Percentiles rank a stretch among this genome's conserved stretches.
Evolutionary conservation across 768 basidiomycete species (phyloP).

Genomic region (Cyathus striatus): DNA sequence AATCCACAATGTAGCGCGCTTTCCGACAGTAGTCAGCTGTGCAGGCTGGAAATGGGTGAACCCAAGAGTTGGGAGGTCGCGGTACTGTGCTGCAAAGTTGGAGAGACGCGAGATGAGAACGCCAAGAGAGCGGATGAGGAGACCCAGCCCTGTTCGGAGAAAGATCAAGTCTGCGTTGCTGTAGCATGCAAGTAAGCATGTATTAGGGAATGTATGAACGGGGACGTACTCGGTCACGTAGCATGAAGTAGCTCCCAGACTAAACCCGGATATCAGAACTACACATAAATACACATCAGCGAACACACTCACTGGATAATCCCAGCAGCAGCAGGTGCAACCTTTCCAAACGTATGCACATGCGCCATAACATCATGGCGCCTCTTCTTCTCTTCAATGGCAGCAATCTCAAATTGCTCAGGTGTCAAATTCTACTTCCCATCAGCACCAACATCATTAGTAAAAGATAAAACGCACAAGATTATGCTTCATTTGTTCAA

Average conservation of each 20-base stretch:
- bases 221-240: constrained; percentile 91
- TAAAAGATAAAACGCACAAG: constrained; percentile 46
- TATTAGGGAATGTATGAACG: background rate
- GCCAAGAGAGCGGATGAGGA: constrained; percentile 84
- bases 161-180: constrained; percentile 99
- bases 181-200: constrained; percentile 5
- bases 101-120: constrained; percentile 87
- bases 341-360: constrained; percentile 93
- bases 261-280: too few species aligned
- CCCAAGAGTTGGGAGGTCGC: constrained; percentile 87
- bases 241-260: constrained; percentile 95
- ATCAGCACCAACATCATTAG: background rate
- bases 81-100: constrained; percentile 78
- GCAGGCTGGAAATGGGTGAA: constrained; percentile 99
- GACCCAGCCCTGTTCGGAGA: constrained; percentile 78
- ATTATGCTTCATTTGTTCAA: constrained; percentile 92
- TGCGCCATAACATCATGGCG: constrained; percentile 99
- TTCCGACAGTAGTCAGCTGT: constrained; percentile 96
- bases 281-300: background rate
- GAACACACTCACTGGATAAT: constrained; percentile 77
- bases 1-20: constrained; percentile 94
- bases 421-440: constrained; percentile 66
- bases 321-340: constrained; percentile 91
- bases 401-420: constrained; percentile 88
- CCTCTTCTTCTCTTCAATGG: constrained; percentile 92